Percentiles rank a stretch among this genome's conserved stretches.
Conservation (phyloP, 2,329 filamentous ascomycete species). For the Westerdykella aurantiaca region DNA sequence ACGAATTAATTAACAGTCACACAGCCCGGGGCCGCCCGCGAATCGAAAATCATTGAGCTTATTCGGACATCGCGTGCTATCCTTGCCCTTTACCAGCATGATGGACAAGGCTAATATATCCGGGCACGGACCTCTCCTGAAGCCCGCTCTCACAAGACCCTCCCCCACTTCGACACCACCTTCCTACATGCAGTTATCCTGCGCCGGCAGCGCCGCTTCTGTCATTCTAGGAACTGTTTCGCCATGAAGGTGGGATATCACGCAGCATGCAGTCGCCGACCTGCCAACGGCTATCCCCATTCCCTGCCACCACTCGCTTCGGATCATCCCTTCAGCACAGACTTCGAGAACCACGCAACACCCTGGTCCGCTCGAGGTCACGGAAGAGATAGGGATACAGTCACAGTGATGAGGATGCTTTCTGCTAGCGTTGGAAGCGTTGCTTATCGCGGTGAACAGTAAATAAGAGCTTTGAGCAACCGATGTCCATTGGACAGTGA, state of each 20-base stretch:
- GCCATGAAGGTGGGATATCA: background rate
- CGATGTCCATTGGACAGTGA: too few species aligned
- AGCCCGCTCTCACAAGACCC: constrained; percentile 12
- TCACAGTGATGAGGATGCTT: too few species aligned
- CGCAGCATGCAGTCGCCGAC: constrained; percentile 1
- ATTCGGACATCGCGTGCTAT: constrained; percentile 2
- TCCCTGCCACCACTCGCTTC: constrained; percentile 5
- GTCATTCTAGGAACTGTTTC: background rate
- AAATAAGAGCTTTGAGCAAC: background rate
- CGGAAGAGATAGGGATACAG: too few species aligned
- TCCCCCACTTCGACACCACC: constrained; percentile 11
- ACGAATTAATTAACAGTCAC: constrained; percentile 13
- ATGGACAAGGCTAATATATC: constrained; percentile 21
- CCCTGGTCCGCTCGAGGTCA: too few species aligned
- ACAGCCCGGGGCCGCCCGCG: constrained; percentile 5
- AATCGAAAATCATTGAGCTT: constrained; percentile 9
- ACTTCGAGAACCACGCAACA: background rate
- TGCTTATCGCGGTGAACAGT: constrained; percentile 6
- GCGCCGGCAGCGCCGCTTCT: background rate
- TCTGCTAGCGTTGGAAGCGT: constrained; percentile 1
- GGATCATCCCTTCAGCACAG: constrained; percentile 5
- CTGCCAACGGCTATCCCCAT: constrained; percentile 1
- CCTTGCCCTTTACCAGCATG: constrained; percentile 8
- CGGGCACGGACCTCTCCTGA: constrained; percentile 12
- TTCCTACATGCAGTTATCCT: constrained; percentile 8